Percentiles rank a stretch among this genome's conserved stretches.
phyloP scores from a whole-genome alignment of 1,139 yeast genomes.

The Sugiyamaella paludigena region DNA sequence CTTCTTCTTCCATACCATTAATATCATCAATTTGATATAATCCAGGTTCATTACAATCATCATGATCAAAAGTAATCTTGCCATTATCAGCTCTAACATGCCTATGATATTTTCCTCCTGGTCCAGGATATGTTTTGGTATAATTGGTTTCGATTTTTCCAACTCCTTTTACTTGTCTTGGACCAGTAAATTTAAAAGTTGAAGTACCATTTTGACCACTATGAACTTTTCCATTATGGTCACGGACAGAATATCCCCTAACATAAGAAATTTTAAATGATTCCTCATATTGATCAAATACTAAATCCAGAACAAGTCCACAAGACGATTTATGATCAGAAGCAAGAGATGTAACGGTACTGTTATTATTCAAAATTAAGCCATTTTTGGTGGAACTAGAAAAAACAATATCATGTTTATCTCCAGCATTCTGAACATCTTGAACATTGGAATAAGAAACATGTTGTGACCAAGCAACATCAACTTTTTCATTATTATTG shows the following conservation, averaged over 20 bases:
- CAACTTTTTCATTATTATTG: slow-evolving; percentile 3
- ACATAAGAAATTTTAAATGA: slow-evolving; percentile 9
- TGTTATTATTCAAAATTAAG: slow-evolving; percentile 14
- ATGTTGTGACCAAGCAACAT: slow-evolving; percentile 20
- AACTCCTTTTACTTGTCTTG: slow-evolving; percentile 16
- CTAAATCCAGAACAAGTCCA: slow-evolving; percentile 9
- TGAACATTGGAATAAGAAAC: slow-evolving; percentile 16
- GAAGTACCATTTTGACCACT: slow-evolving; percentile 22
- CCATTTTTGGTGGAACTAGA: slow-evolving; percentile 14
- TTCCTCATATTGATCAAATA: neutral
- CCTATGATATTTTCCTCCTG: slow-evolving; percentile 10
- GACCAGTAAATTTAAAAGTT: slow-evolving; percentile 16
- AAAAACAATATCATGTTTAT: slow-evolving; percentile 18
- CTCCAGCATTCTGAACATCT: slow-evolving; percentile 13
- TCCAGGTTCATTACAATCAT: neutral
- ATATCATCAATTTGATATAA: neutral
- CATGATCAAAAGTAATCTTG: slow-evolving; percentile 12
- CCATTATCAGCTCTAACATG: slow-evolving; percentile 22
- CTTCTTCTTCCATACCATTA: neutral
- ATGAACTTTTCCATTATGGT: slow-evolving; percentile 3
- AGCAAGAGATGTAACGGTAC: neutral
- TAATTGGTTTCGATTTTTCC: slow-evolving; percentile 16
- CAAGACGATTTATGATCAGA: neutral
- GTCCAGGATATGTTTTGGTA: neutral
- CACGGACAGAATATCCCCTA: slow-evolving; percentile 9